phyloP scores from a whole-genome alignment of 306 rosid species.

The Dalbergia cultrata region DNA sequence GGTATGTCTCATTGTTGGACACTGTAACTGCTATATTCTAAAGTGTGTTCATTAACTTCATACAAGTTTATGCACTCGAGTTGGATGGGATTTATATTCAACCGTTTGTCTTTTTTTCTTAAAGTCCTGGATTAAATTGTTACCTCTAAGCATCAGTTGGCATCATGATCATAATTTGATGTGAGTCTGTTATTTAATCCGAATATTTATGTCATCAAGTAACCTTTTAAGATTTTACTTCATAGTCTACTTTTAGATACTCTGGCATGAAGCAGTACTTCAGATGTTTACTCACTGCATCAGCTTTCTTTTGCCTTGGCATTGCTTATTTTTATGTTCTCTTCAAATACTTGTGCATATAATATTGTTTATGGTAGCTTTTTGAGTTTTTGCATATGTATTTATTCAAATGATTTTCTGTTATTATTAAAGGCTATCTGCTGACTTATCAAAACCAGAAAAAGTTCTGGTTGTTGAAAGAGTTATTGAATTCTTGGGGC shows the following conservation, averaged over 20 bases:
- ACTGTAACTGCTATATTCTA: constrained; percentile 44
- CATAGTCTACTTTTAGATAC: constrained; percentile 19
- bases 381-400: constrained; percentile 16
- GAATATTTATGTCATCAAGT: background rate
- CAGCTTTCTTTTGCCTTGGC: constrained; percentile 4
- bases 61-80: constrained; percentile 20
- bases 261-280: constrained; percentile 16
- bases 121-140: constrained; percentile 9
- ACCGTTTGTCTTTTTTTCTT: background rate
- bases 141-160: background rate
- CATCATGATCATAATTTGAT: background rate
- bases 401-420: constrained; percentile 36
- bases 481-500: constrained; percentile 92
- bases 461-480: constrained; percentile 91
- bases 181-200: background rate
- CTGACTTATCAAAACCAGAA: constrained; percentile 74
- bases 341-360: constrained; percentile 30
- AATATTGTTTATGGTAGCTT: constrained; percentile 28
- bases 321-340: background rate
- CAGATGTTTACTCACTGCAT: background rate
- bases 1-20: constrained; percentile 61
- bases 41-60: background rate
- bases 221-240: background rate
- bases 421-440: constrained; percentile 66
- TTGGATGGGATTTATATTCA: background rate